These are phyloP conservation scores for Epichloe sibirici DNA, from an alignment of 2,329 filamentous ascomycete species.

Conservation along the genomic window DNA sequence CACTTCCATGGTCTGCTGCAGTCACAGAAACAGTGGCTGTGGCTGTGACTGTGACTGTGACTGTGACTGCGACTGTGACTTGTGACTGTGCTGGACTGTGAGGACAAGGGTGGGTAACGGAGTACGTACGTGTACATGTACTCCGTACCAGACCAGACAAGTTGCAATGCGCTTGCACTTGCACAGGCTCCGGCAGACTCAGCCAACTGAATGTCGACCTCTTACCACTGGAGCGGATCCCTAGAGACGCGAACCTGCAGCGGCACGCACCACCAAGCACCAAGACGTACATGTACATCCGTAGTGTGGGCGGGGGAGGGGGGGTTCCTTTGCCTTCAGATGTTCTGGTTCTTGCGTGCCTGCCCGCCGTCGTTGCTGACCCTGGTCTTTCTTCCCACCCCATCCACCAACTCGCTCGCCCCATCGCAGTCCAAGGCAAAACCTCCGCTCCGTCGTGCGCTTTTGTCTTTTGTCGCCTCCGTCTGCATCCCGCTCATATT, in stretches of 20 bases:
- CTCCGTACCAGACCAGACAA: neutral
- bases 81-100: neutral
- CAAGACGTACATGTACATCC: too few relatives aligned
- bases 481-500: constrained; percentile 1
- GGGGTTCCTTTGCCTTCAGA: too few relatives aligned
- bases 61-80: too few relatives aligned
- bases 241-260: neutral
- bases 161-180: neutral
- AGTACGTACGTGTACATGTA: neutral
- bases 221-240: neutral
- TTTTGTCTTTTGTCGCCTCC: neutral
- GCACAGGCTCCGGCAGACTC: neutral
- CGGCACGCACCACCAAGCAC: neutral
- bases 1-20: too few relatives aligned
- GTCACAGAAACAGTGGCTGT: too few relatives aligned
- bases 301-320: too few relatives aligned
- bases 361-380: neutral
- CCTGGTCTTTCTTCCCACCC: neutral
- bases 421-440: constrained; percentile 2
- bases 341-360: neutral
- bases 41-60: too few relatives aligned
- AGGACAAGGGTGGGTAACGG: neutral
- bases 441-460: neutral
- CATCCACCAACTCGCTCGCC: neutral
- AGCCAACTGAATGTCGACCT: neutral